Conservation (phyloP, 2,329 filamentous ascomycete genomes). For the Nothomitra cinnamomea region DNA sequence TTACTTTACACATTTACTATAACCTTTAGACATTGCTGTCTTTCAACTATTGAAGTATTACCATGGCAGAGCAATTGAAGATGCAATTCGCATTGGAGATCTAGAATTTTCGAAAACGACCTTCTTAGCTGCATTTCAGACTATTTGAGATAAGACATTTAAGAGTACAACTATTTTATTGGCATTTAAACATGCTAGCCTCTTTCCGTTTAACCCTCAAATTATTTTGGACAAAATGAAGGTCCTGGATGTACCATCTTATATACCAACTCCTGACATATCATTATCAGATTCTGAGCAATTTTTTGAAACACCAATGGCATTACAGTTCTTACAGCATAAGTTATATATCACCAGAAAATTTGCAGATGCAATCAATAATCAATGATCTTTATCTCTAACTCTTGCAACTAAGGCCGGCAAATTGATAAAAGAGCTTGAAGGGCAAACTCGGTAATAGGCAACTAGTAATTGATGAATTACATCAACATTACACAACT, state of each 20-base stretch:
- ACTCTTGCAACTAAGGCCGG: not conserved
- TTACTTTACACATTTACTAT: too few relatives aligned
- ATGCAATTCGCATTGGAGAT: conserved; percentile 7
- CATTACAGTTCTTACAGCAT: too few relatives aligned
- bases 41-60: conserved; percentile 13
- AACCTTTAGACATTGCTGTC: too few relatives aligned
- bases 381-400: too few relatives aligned
- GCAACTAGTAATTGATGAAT: not conserved
- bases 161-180: conserved; percentile 7
- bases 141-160: conserved; percentile 7
- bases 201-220: conserved; percentile 7
- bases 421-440: not conserved
- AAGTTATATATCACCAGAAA: too few relatives aligned
- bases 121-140: conserved; percentile 7
- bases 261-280: not conserved
- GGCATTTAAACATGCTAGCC: conserved; percentile 6
- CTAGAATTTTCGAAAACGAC: conserved; percentile 9
- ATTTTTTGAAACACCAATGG: too few relatives aligned
- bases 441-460: not conserved
- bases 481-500: not conserved
- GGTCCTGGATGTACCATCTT: conserved; percentile 5
- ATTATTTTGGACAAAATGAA: too few relatives aligned
- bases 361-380: too few relatives aligned
- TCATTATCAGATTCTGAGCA: not conserved
- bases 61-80: conserved; percentile 9